A percentile compares a stretch with the other conserved stretches of the same genome.
phyloP scores from a whole-genome alignment of 2,329 filamentous ascomycete species.

The Aaosphaeria pasadenensis region DNA sequence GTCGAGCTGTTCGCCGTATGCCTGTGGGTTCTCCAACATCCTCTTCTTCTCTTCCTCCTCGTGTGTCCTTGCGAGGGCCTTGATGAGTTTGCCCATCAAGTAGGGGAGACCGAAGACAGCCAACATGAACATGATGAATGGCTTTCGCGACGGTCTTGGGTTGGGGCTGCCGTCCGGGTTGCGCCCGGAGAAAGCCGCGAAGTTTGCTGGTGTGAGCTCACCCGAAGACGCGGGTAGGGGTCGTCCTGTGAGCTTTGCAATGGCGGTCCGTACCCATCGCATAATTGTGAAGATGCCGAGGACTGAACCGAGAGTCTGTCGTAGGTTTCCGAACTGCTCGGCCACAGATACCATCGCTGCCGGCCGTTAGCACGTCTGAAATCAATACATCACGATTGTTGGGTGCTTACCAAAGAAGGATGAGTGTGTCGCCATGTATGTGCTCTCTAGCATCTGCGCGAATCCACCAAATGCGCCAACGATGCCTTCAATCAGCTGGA shows the following conservation, averaged over 20 bases:
- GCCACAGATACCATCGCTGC: conserved; percentile 93
- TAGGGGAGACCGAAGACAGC: conserved; percentile 95
- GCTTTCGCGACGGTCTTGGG: conserved; percentile 83
- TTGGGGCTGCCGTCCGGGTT: conserved; percentile 63
- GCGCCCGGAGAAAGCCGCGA: conserved; percentile 80
- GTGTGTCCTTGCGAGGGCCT: conserved; percentile 74
- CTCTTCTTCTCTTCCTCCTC: conserved; percentile 74
- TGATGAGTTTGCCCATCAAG: conserved; percentile 94
- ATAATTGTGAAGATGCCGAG: conserved; percentile 94
- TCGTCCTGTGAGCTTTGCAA: conserved; percentile 89
- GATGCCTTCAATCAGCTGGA: conserved; percentile 97
- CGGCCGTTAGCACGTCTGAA: conserved; percentile 9
- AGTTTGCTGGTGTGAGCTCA: conserved; percentile 83
- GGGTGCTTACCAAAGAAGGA: conserved; percentile 89
- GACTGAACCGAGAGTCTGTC: conserved; percentile 88
- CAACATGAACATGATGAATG: conserved; percentile 90
- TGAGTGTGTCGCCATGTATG: conserved; percentile 98
- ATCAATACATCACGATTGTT: no score
- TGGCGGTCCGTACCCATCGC: conserved; percentile 86
- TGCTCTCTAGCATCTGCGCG: conserved; percentile 98
- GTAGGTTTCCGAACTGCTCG: conserved; percentile 91
- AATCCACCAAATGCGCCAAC: conserved; percentile 97
- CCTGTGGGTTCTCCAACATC: conserved; percentile 50
- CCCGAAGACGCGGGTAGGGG: conserved; percentile 84
- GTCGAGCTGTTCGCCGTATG: conserved; percentile 60